These are phyloP conservation scores for Candida montana DNA, from an alignment of 805 yeast genomes.

Conservation along the genomic window DNA sequence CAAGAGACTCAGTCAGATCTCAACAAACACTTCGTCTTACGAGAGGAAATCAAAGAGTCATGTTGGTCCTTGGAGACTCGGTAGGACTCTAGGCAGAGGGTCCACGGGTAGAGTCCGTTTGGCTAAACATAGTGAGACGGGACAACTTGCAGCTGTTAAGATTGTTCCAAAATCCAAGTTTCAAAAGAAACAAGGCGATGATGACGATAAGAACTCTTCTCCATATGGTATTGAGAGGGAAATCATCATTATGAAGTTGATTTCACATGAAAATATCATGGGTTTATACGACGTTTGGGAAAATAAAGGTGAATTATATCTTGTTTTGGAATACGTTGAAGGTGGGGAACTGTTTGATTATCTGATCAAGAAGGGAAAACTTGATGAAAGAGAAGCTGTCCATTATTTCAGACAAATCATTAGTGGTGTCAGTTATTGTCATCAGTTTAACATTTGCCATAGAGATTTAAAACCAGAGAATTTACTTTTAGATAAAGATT, in stretches of 20 bases:
- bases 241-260: conserved; percentile 77
- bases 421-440: conserved; percentile 78
- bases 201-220: conserved; percentile 46
- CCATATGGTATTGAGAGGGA: conserved; percentile 87
- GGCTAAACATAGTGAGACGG: conserved; percentile 80
- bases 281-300: conserved; percentile 85
- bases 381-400: conserved; percentile 87
- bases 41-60: conserved; percentile 27
- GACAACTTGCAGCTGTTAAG: conserved; percentile 92
- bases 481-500: conserved; percentile 69
- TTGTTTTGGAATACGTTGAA: conserved; percentile 91
- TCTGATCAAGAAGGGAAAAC: conserved; percentile 79
- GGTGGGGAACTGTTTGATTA: conserved; percentile 96
- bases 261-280: conserved; percentile 74
- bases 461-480: conserved; percentile 85
- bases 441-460: conserved; percentile 81
- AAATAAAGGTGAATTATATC: conserved; percentile 72
- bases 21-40: conserved; percentile 26
- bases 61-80: conserved; percentile 95
- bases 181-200: conserved; percentile 30
- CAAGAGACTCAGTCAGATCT: conserved; percentile 24
- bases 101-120: conserved; percentile 91
- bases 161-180: conserved; percentile 85
- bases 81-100: conserved; percentile 93
- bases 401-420: conserved; percentile 84